Base-by-base conservation (phyloP, 2,329 filamentous ascomycete genomes). In the Leptoxyphium fumago region DNA sequence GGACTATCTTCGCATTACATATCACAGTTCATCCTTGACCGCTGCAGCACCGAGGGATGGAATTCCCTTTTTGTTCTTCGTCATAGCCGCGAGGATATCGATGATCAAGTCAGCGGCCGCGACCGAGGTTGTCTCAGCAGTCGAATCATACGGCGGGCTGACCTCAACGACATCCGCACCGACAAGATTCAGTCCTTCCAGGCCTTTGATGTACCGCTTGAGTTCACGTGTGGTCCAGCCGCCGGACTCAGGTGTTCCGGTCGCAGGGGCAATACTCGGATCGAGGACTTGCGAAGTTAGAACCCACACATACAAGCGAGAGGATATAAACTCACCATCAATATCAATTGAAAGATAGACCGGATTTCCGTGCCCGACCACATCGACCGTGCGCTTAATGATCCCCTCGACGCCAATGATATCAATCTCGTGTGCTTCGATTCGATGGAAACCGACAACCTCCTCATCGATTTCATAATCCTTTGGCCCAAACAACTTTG, bases 391-490 rank as follows among this genome's bases (percentile, higher is more conserved):
- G 60, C 76, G 80, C 63, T 82, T 76, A 60, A 89, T 82, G 58
- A 93, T 88, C 4, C 84, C 84, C 0, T 77, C 73, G 28, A 73
- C 75, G 26, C 78, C 79, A 47, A 82, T 80, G 7, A 71, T 78
- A 57, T 82, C 79, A 47, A 82, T 80, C 52, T 82, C 78, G 11
- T 77, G 70, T 0, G 80, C 84, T 64, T 88, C 83, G 39, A 87
- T 78, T 48, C 87, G 87, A 64, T 86, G 74, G 58, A 89, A 89
- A 5, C 84, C 84, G 58, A 81, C 85, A 64, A 26, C 21, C 21
- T 88, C 88, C 29, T 82, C 82, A 59, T 91, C 84, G 57, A 88
- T 85, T 52, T 85, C 83, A 61, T 88, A 89, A 66, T 89, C 84
- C 14, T 77, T 82, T 0, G 80, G 78, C 0, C 84, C 84, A 46